These are phyloP conservation scores for Fagus sylvatica DNA, from an alignment of 306 rosid species.

Conservation along the genomic window DNA sequence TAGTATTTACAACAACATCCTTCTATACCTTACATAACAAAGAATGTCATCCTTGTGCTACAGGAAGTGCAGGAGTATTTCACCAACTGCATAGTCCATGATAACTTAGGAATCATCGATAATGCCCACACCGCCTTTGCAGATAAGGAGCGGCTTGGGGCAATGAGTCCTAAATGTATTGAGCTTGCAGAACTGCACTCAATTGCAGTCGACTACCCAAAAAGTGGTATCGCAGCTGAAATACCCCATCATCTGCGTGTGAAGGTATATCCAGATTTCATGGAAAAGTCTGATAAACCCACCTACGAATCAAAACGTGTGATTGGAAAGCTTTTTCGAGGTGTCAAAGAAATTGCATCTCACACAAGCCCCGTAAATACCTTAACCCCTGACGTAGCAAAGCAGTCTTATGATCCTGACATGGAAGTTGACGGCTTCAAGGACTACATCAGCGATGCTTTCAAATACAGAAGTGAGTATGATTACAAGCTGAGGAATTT, in stretches of 20 bases:
- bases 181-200: slow-evolving; percentile 41
- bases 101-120: slow-evolving; percentile 66
- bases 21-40: too few relatives aligned
- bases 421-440: slow-evolving; percentile 63
- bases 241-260: slow-evolving; percentile 16
- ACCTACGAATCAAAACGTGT: slow-evolving; percentile 35
- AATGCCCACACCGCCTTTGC: slow-evolving; percentile 48
- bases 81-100: slow-evolving; percentile 56
- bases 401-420: slow-evolving; percentile 29
- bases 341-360: slow-evolving; percentile 28
- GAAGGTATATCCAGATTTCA: slow-evolving; percentile 35
- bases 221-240: slow-evolving; percentile 33
- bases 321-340: slow-evolving; percentile 41
- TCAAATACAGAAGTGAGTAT: slow-evolving; percentile 54
- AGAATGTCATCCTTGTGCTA: too few relatives aligned
- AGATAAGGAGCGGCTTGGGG: slow-evolving; percentile 22
- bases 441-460: slow-evolving; percentile 66
- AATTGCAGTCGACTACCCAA: slow-evolving; percentile 41
- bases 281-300: slow-evolving; percentile 34
- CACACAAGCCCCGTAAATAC: slow-evolving; percentile 4
- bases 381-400: slow-evolving; percentile 35
- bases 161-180: slow-evolving; percentile 22
- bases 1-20: too few relatives aligned
- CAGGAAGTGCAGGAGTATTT: slow-evolving; percentile 54
- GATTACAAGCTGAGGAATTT: slow-evolving; percentile 61